phyloP scores from a whole-genome alignment of 371 early-diverging fungal species.

The Saksenaea vasiformis region DNA sequence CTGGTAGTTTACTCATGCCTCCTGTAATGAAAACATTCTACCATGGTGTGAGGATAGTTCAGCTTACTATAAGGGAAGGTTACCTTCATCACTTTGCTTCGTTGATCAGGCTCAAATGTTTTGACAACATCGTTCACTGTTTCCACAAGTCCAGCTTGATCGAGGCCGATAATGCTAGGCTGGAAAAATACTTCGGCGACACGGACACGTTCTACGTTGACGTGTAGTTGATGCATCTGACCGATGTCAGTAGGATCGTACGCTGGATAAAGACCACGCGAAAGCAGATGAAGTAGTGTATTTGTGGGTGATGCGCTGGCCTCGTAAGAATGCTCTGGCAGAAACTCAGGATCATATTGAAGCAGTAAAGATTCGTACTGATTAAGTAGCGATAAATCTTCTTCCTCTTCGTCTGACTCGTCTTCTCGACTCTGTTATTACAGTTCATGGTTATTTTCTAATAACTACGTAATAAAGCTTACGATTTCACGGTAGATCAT shows the following conservation, averaged over 20 bases:
- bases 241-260: constrained; percentile 69
- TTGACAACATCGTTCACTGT: constrained; percentile 69
- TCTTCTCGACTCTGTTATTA: constrained; percentile 72
- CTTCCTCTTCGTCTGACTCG: constrained; percentile 85
- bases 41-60: background rate
- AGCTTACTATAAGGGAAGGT: background rate
- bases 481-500: constrained; percentile 87
- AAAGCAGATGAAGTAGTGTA: constrained; percentile 50
- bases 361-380: constrained; percentile 73
- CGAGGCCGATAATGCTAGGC: constrained; percentile 83
- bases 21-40: constrained; percentile 83
- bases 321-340: constrained; percentile 55
- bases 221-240: constrained; percentile 77
- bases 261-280: constrained; percentile 58
- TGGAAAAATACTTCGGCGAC: constrained; percentile 90
- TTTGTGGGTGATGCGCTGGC: constrained; percentile 50
- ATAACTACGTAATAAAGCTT: constrained; percentile 33
- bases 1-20: constrained; percentile 67
- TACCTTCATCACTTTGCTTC: constrained; percentile 53
- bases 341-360: constrained; percentile 74
- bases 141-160: constrained; percentile 86
- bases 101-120: constrained; percentile 53
- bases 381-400: constrained; percentile 63
- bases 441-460: background rate
- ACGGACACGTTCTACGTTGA: constrained; percentile 86